Evolutionary conservation across 139 green algal species (phyloP), one percentile per base, ranked within the genome.

Genomic region (Deuterostichococcus epilithicus): DNA sequence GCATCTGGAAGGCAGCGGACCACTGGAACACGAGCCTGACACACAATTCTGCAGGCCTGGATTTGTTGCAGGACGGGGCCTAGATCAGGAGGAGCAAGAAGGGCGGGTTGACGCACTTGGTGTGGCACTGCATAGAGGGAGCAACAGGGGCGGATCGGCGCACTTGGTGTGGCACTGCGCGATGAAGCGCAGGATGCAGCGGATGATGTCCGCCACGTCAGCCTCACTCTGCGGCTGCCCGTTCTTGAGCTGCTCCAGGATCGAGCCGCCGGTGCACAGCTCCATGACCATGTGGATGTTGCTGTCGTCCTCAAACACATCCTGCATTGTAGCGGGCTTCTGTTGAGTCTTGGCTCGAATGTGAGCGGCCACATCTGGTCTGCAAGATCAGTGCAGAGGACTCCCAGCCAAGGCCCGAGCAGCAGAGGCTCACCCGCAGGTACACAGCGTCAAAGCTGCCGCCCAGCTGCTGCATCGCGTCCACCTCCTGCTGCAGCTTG

Each of bases 401-500:
- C n/a, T n/a, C n/a, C n/a, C n/a, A n/a, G n/a, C n/a, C n/a, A n/a
- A n/a, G n/a, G n/a, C n/a, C n/a, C n/a, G n/a, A n/a, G n/a, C 42
- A 23, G 42, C 42, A 52, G 42, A 13, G 34, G 5, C 68, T 32
- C 37, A 89, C 89, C 86, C 89, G 81, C 1, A 96, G 82, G 73
- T 91, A 91, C 5, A 96, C 93, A 5, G 92, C 90, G 73, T 96
- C 91, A 70, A 97, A 76, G 68, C 81, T 91, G 68, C 83, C 84
- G 2, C 94, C 93, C 37, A 98, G 85, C 83, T 97, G 92, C 79
- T 90, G 82, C 93, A 98, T 98, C 26, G 93, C 92, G 72, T 97
- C 93, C 60, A 97, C 91, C 78, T 98, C 94, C 0, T 89, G 92
- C 47, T 95, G 90, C 26, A 98, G 85, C 86, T 98, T 98, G 13